A percentile compares a stretch with the other conserved stretches of the same genome.
phyloP scores from a whole-genome alignment of 1,284 basidiomycete genomes.

The Cystobasidium pallidum region DNA sequence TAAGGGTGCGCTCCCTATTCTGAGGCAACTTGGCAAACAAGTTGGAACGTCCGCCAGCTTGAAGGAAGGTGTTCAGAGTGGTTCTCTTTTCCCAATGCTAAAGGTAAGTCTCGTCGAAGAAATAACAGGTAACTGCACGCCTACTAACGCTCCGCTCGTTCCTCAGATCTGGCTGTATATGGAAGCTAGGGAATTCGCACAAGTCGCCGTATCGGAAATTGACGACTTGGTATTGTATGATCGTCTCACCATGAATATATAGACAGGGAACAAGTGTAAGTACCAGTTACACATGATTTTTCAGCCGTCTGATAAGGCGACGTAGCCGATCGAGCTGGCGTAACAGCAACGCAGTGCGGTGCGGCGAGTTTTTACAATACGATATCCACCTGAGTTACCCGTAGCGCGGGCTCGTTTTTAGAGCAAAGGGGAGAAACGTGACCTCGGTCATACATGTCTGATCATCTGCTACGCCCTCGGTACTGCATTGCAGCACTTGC shows the following conservation, averaged over 20 bases:
- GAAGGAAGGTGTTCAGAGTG: conserved; percentile 14
- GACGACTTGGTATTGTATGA: conserved; percentile 63
- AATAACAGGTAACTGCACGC: background rate
- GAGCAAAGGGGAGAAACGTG: no score
- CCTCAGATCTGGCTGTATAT: conserved; percentile 82
- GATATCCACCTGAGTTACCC: no score
- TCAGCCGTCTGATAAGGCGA: no score
- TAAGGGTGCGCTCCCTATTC: conserved; percentile 85
- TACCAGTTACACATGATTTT: no score
- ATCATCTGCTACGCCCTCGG: no score
- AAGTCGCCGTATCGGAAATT: conserved; percentile 71
- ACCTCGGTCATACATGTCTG: no score
- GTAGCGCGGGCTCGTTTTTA: no score
- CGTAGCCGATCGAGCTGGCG: no score
- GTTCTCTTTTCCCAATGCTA: conserved; percentile 33
- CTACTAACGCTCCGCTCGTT: conserved; percentile 21
- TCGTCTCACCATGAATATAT: conserved; percentile 23
- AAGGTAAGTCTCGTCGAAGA: conserved; percentile 3
- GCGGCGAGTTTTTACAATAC: no score
- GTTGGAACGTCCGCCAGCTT: conserved; percentile 64
- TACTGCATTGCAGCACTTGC: no score
- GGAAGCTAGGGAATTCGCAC: conserved; percentile 83
- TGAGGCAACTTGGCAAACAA: conserved; percentile 82
- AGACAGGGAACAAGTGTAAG: no score
- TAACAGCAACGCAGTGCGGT: no score